A percentile compares a stretch with the other conserved stretches of the same genome.
Evolutionary conservation across 352 stramenopile genomes (phyloP).

Genomic region (Phytopythium chamaehyphon): DNA sequence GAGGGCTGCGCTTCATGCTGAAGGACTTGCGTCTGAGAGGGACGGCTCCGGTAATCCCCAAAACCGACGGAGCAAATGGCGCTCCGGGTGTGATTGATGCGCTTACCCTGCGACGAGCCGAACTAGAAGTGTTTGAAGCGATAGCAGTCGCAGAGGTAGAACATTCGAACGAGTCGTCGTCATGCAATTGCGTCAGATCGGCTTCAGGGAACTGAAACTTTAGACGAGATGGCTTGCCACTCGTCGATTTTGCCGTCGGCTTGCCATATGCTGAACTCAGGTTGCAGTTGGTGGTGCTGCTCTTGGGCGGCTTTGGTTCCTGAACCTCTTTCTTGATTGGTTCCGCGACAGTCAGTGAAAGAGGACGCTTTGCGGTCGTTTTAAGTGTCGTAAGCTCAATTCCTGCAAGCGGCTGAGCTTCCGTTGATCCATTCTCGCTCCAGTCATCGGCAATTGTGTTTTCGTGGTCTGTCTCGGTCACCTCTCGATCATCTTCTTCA

Average conservation of each 20-base stretch:
- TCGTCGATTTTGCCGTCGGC: too few species aligned
- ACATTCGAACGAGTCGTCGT: conserved; percentile 9
- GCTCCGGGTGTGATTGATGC: conserved; percentile 2
- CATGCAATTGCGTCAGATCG: conserved; percentile 23
- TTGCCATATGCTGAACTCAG: too few species aligned
- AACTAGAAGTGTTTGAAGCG: not conserved
- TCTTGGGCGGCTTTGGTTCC: conserved; percentile 38
- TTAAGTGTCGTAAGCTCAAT: not conserved
- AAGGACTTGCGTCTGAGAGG: conserved; percentile 60
- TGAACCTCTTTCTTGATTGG: conserved; percentile 33
- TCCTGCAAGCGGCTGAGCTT: not conserved
- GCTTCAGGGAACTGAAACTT: conserved; percentile 67
- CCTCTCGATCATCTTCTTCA: conserved; percentile 16
- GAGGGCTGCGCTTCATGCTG: conserved; percentile 54
- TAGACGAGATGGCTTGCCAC: conserved; percentile 11
- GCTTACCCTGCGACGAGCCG: conserved; percentile 1
- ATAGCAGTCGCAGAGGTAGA: not conserved
- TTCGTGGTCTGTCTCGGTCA: not conserved
- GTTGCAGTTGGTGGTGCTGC: conserved; percentile 2
- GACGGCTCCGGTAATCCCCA: conserved; percentile 32
- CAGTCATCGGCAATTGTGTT: not conserved
- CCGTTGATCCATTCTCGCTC: not conserved
- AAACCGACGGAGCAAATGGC: conserved; percentile 18
- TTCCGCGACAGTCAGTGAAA: conserved; percentile 25
- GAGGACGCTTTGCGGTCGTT: conserved; percentile 5